These are phyloP conservation scores for Daedaleopsis nitida DNA, from an alignment of 768 basidiomycete genomes.

Conservation along the genomic window DNA sequence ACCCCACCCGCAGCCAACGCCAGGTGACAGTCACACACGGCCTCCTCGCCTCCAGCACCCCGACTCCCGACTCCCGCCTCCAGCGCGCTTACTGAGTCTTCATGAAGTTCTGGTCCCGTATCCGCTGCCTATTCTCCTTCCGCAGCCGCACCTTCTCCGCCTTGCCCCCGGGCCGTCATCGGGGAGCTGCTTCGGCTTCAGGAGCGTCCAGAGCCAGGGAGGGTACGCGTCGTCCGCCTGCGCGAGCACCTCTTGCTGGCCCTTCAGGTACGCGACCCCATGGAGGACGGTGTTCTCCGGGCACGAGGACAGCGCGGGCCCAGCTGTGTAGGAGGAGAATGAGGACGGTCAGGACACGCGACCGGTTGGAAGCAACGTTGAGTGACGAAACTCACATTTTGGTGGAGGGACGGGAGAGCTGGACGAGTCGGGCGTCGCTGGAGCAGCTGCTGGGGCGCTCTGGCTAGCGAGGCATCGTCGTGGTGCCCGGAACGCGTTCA, in stretches of 20 bases:
- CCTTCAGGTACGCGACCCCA: constrained; percentile 85
- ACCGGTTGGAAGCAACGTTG: neutral
- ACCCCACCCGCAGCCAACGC: neutral
- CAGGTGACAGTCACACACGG: neutral
- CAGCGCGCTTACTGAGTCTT: constrained; percentile 57
- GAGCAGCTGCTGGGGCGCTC: constrained; percentile 9
- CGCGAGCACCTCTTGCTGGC: constrained; percentile 75
- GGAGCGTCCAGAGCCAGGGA: constrained; percentile 82
- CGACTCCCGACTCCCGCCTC: neutral
- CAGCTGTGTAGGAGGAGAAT: constrained; percentile 12
- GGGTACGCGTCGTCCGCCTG: constrained; percentile 85
- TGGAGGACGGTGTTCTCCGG: constrained; percentile 69
- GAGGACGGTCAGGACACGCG: neutral
- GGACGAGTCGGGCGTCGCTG: neutral
- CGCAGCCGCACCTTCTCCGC: constrained; percentile 55
- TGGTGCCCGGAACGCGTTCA: constrained; percentile 22
- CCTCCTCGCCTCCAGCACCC: neutral
- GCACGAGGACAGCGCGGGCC: constrained; percentile 58
- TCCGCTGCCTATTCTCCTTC: constrained; percentile 62
- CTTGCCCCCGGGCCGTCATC: constrained; percentile 79
- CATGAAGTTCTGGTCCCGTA: constrained; percentile 87
- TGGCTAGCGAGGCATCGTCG: constrained; percentile 26
- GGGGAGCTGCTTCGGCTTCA: constrained; percentile 58
- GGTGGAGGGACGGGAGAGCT: neutral
- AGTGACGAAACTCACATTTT: neutral